Conservation (phyloP, 116 monocot genomes). For the Phalaenopsis hybrid region DNA sequence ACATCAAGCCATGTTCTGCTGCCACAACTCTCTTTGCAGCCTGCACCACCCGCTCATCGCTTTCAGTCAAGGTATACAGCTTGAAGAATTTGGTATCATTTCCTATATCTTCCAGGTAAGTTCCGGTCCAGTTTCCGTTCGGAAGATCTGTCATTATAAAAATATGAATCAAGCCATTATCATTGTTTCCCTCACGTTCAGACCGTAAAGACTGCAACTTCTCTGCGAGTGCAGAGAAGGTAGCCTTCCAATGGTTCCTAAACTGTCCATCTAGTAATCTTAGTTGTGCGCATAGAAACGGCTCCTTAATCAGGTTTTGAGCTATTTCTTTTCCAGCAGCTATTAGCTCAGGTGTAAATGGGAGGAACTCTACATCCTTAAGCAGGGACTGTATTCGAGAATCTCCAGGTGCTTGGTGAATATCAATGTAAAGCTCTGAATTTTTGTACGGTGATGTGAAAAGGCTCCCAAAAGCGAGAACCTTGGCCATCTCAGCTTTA, state of each 20-base stretch:
- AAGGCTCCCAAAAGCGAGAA: conserved; percentile 81
- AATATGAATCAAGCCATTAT: conserved; percentile 37
- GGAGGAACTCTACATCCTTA: conserved; percentile 52
- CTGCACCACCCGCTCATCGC: conserved; percentile 37
- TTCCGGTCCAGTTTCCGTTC: conserved; percentile 59
- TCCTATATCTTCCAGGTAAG: conserved; percentile 50
- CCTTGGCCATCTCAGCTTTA: conserved; percentile 38
- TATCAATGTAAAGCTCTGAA: conserved; percentile 74
- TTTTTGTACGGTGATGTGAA: conserved; percentile 71
- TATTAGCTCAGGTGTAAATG: conserved; percentile 56
- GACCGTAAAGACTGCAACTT: conserved; percentile 41
- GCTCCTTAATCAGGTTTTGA: conserved; percentile 45
- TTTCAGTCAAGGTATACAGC: conserved; percentile 46
- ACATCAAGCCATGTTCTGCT: conserved; percentile 44
- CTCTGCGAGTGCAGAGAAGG: conserved; percentile 58
- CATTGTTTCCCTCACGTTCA: conserved; percentile 22
- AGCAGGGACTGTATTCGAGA: conserved; percentile 42
- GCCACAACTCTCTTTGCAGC: conserved; percentile 45
- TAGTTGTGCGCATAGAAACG: conserved; percentile 86
- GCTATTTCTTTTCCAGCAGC: conserved; percentile 59
- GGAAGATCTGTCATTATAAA: conserved; percentile 97
- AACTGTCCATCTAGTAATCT: conserved; percentile 92
- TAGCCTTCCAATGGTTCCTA: conserved; percentile 82
- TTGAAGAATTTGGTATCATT: conserved; percentile 39
- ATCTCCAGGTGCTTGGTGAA: conserved; percentile 49